A percentile compares a stretch with the other conserved stretches of the same genome.
These are phyloP conservation scores for Diaporthe velutina DNA, from an alignment of 2,329 filamentous ascomycete species.

Conservation along the genomic window DNA sequence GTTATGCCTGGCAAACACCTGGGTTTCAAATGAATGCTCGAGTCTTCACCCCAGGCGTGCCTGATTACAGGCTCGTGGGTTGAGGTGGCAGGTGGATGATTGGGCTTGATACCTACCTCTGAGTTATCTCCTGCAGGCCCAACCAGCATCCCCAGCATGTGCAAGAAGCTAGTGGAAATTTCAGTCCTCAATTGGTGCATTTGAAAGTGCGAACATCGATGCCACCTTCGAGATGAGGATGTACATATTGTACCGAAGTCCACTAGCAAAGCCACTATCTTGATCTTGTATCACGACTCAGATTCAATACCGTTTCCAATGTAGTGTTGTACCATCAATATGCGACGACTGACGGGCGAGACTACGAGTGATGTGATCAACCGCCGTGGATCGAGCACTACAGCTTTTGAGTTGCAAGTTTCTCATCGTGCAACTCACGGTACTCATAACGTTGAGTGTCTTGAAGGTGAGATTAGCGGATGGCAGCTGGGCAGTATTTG, in stretches of 20 bases:
- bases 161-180: neutral
- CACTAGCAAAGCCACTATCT: too few relatives aligned
- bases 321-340: neutral
- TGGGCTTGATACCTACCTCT: neutral
- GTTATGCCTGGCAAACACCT: too few relatives aligned
- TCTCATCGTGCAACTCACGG: neutral
- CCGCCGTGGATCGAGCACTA: neutral
- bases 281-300: neutral
- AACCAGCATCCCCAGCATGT: neutral
- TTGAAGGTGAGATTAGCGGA: neutral
- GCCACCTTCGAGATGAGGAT: neutral
- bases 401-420: neutral
- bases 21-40: too few relatives aligned
- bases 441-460: neutral
- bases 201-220: neutral
- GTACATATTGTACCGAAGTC: neutral
- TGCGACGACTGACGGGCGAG: neutral
- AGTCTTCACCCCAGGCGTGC: too few relatives aligned
- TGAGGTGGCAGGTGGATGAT: neutral
- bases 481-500: neutral
- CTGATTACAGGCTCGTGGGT: neutral
- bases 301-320: neutral
- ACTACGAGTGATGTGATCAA: neutral
- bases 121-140: too few relatives aligned
- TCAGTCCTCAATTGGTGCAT: neutral